Evolutionary conservation across 163 green algal species (phyloP).

Genomic region (Scenedesmus sp.): DNA sequence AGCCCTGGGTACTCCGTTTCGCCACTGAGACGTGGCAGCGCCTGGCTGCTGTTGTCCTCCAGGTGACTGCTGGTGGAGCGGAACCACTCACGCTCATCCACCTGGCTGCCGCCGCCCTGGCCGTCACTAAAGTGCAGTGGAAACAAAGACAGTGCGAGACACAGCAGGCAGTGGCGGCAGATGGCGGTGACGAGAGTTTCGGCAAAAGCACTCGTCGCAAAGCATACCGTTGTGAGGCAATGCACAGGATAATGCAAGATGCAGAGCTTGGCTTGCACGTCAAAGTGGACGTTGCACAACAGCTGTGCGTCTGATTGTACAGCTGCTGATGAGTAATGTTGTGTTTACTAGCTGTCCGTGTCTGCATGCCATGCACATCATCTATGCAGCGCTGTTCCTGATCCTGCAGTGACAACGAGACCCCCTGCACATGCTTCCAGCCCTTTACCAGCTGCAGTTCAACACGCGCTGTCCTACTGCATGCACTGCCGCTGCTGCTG

Average conservation of each 20-base stretch:
- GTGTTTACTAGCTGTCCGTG: background rate
- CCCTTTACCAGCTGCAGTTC: background rate
- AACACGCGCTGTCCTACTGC: background rate
- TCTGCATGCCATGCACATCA: background rate
- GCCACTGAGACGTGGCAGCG: background rate
- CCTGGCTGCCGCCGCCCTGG: background rate
- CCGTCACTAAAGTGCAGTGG: background rate
- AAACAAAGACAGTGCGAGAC: background rate
- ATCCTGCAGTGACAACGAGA: background rate
- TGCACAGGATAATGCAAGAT: background rate
- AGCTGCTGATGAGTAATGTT: background rate
- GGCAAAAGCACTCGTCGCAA: background rate
- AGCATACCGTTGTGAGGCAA: background rate
- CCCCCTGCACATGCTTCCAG: background rate
- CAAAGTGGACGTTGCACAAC: background rate
- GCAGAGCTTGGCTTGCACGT: background rate
- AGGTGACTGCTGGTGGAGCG: slow-evolving; percentile 35
- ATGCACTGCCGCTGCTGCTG: background rate
- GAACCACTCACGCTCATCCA: background rate
- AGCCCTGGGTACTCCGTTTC: background rate
- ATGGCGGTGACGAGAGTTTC: background rate
- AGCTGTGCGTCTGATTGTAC: background rate
- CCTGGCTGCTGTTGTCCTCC: slow-evolving; percentile 18
- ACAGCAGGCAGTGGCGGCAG: background rate
- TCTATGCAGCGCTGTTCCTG: background rate